Evolutionary conservation across 108 stramenopile species (phyloP).

Genomic region (Cyclostephanos tholiformis): DNA sequence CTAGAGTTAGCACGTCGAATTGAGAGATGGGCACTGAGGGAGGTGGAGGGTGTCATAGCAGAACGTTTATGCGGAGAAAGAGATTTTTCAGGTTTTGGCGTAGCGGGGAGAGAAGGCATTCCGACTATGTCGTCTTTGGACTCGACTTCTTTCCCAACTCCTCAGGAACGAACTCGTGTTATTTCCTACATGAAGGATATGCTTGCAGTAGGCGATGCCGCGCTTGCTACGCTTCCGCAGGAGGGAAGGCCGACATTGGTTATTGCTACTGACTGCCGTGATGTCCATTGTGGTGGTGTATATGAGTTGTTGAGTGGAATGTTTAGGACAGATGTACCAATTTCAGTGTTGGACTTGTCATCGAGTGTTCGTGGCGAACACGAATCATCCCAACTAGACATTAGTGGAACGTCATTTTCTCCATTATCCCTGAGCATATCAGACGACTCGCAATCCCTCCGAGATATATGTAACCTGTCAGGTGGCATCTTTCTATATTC

Average conservation of each 20-base stretch:
- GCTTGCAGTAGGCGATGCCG: constrained; percentile 74
- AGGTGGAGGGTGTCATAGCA: constrained; percentile 75
- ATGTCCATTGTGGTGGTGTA: constrained; percentile 68
- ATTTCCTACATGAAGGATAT: constrained; percentile 70
- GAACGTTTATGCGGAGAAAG: constrained; percentile 54
- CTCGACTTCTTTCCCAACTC: constrained; percentile 10
- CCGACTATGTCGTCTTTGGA: constrained; percentile 27
- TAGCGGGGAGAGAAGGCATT: constrained; percentile 7
- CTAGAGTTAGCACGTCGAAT: constrained; percentile 55
- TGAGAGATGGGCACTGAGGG: constrained; percentile 65
- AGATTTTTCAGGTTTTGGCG: constrained; percentile 26
- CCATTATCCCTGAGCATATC: constrained; percentile 64
- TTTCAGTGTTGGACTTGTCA: constrained; percentile 72
- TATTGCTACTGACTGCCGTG: constrained; percentile 71
- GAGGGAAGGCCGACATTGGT: constrained; percentile 71
- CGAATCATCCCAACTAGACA: constrained; percentile 7
- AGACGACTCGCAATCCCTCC: constrained; percentile 65
- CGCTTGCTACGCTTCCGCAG: constrained; percentile 64
- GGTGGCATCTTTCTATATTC: constrained; percentile 72
- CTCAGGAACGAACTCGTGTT: constrained; percentile 12
- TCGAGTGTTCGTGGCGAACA: constrained; percentile 1
- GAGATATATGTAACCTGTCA: constrained; percentile 54
- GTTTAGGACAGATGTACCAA: constrained; percentile 65
- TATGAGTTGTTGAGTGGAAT: constrained; percentile 61
- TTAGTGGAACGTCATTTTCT: background rate